Base-by-base conservation (phyloP, 2,329 filamentous ascomycete genomes). In the Cercospora beticola region DNA sequence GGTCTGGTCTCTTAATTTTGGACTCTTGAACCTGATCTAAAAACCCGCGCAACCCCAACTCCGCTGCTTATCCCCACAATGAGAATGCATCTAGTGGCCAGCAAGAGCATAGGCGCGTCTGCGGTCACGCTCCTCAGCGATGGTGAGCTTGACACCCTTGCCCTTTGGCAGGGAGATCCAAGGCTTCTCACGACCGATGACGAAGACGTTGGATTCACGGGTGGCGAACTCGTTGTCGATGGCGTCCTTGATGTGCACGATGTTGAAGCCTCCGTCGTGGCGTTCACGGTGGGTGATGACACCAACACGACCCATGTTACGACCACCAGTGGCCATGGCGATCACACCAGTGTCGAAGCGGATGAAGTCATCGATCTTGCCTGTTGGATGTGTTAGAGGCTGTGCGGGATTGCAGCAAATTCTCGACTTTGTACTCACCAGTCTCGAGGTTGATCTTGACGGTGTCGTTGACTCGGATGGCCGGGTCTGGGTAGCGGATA, bases 271-370 rank as follows among this genome's bases (percentile, higher is more conserved):
- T 89, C 95, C 95, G 79, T 99, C 95, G 89, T 99, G 95, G 81
- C 95, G 93, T 90, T 99, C 95, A 88, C 95, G 94, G 90, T 99
- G 94, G 80, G 95, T 98, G 88, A 99, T 96, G 84, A 98, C 94
- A 92, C 95, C 95, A 82, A 99, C 94, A 94, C 95, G 95, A 84
- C 95, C 95, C 94, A 98, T 99, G 93, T 99, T 99, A 83, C 94
- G 95, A 90, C 95, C 95, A 90, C 95, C 95, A 78, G 95, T 99
- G 81, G 91, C 92, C 94, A 99, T 99, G 84, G 92, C 93, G 79
- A 99, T 93, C 82, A 93, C 91, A 85, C 94, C 95, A 81, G 94
- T 97, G 85, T 99, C 95, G 87, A 99, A 99, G 86, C 91, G 92
- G 89, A 98, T 93, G 87, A 92, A 98, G 86, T 99, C 95, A 79